Evolutionary conservation across 768 basidiomycete genomes (phyloP).

Genomic region (Suillus discolor): DNA sequence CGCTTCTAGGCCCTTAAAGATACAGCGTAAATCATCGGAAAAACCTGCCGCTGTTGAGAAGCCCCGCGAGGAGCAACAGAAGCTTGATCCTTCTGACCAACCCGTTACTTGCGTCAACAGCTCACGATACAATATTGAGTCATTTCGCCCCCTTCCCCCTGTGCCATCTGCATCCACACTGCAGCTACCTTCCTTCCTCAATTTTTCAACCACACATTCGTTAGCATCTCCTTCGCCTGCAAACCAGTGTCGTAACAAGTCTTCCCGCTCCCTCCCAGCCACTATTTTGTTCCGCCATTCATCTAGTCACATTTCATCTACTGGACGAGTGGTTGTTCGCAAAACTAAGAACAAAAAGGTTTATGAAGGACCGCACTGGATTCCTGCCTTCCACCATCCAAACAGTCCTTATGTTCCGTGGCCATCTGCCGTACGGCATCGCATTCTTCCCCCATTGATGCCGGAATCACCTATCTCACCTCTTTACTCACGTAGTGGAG

Average conservation of each 20-base stretch:
- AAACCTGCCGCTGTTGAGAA: neutral
- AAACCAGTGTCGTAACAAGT: constrained; percentile 7
- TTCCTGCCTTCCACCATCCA: constrained; percentile 47
- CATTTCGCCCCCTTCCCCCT: constrained; percentile 35
- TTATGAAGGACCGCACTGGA: constrained; percentile 32
- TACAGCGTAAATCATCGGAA: neutral
- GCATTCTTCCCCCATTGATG: constrained; percentile 41
- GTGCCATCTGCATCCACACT: constrained; percentile 41
- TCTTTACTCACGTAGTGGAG: constrained; percentile 39
- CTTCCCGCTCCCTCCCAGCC: constrained; percentile 17
- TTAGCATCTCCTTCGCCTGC: constrained; percentile 15
- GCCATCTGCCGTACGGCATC: constrained; percentile 44
- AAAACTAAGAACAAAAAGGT: constrained; percentile 25
- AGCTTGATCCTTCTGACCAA: constrained; percentile 10
- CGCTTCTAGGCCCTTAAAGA: constrained; percentile 4
- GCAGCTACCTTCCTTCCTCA: constrained; percentile 41
- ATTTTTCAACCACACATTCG: constrained; percentile 27
- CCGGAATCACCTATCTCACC: constrained; percentile 39
- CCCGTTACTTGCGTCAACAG: constrained; percentile 19
- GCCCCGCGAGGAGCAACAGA: neutral
- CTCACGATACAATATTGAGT: constrained; percentile 13
- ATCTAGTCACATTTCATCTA: constrained; percentile 20
- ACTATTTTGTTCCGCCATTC: constrained; percentile 21
- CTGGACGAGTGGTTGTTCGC: constrained; percentile 12
- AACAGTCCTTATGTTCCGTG: constrained; percentile 61